These are phyloP conservation scores for Rhodotorula sp. DNA, from an alignment of 1,284 basidiomycete genomes.

Conservation along the genomic window DNA sequence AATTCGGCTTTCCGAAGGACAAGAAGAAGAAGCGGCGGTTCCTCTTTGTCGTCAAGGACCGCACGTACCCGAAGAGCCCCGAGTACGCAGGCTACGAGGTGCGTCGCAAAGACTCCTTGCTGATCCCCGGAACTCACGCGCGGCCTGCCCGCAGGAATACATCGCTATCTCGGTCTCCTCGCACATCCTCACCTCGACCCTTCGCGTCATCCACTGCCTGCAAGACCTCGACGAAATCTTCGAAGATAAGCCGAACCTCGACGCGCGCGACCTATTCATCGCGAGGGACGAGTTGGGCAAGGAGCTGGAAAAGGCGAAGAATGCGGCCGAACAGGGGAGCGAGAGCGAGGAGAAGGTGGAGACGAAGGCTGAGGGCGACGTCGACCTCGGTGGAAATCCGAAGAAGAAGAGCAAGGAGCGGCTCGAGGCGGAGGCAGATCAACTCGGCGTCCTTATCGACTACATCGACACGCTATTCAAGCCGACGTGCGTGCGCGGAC, in stretches of 20 bases:
- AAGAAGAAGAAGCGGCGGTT: not conserved
- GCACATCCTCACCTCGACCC: not conserved
- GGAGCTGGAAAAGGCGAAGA: not conserved
- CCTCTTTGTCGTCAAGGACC: constrained; percentile 11
- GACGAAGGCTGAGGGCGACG: not conserved
- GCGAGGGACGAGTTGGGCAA: not conserved
- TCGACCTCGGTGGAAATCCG: not conserved
- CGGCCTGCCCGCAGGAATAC: constrained; percentile 17
- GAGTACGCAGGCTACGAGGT: constrained; percentile 12
- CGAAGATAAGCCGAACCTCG: constrained; percentile 21
- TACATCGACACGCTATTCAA: constrained; percentile 56
- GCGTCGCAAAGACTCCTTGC: not conserved
- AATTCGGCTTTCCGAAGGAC: not conserved
- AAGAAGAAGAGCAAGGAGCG: not conserved
- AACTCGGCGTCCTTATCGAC: constrained; percentile 54
- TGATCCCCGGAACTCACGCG: no score
- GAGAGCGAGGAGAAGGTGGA: not conserved
- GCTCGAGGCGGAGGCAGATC: constrained; percentile 42
- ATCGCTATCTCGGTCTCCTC: constrained; percentile 16
- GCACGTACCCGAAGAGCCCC: constrained; percentile 5
- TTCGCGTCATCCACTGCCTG: constrained; percentile 13
- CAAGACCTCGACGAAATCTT: constrained; percentile 15
- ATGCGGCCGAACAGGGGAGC: not conserved
- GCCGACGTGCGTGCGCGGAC: constrained; percentile 45
- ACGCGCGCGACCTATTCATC: constrained; percentile 19